Evolutionary conservation across 169 alveolate species (phyloP).

Genomic region (Perkinsus marinus): DNA sequence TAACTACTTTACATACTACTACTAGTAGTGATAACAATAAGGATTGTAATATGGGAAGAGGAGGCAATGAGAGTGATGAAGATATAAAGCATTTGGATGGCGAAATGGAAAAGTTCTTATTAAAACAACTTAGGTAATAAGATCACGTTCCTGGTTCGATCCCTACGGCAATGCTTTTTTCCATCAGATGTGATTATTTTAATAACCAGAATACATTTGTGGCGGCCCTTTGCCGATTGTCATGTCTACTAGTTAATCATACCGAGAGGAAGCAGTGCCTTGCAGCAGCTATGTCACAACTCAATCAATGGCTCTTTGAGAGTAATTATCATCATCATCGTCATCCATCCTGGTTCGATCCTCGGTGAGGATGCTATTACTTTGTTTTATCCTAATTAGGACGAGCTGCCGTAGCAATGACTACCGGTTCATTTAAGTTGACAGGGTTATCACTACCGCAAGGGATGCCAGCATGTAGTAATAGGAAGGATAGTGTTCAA

Average conservation of each 20-base stretch:
- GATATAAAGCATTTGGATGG: neutral
- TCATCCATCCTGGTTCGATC: neutral
- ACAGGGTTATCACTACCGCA: conserved; percentile 60
- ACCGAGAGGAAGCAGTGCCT: neutral
- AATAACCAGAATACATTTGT: neutral
- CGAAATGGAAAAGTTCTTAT: neutral
- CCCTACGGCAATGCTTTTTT: neutral
- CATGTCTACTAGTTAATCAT: neutral
- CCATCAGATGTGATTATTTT: neutral
- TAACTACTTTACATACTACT: neutral
- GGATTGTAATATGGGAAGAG: neutral
- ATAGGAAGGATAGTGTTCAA: neutral
- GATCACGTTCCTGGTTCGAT: neutral
- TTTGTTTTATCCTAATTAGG: conserved; percentile 25
- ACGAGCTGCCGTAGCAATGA: conserved; percentile 56
- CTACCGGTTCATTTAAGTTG: conserved; percentile 45
- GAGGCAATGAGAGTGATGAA: neutral
- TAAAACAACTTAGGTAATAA: neutral
- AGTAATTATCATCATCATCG: neutral
- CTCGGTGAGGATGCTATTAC: neutral
- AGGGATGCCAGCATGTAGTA: conserved; percentile 15
- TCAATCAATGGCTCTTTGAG: neutral
- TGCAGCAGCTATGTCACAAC: neutral
- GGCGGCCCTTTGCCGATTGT: neutral
- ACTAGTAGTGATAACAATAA: neutral